These are phyloP conservation scores for Alliaria petiolata DNA, from an alignment of 345 rosid species.

Conservation along the genomic window DNA sequence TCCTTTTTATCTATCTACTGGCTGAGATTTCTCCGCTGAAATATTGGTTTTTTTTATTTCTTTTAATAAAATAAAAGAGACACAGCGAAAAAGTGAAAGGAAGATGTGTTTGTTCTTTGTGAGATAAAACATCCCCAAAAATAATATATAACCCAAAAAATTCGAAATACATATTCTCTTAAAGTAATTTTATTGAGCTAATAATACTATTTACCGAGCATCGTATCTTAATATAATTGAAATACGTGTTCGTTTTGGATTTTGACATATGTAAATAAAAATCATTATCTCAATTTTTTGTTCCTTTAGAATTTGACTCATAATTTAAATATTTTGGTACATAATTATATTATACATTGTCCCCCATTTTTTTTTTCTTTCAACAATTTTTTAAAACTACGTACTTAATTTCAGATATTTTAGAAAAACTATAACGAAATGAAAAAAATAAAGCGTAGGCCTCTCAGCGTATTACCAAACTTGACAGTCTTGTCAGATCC, in stretches of 20 bases:
- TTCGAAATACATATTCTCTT: no score
- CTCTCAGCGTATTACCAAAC: neutral
- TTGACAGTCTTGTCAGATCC: neutral
- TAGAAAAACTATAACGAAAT: neutral
- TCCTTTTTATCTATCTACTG: constrained; percentile 14
- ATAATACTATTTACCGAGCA: no score
- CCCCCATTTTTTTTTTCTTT: neutral
- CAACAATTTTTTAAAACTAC: neutral
- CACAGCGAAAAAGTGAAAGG: neutral
- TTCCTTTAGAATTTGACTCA: no score
- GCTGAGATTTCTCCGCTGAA: constrained; percentile 9
- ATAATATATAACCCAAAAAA: no score
- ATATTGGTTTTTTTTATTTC: neutral
- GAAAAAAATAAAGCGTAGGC: neutral
- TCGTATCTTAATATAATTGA: no score
- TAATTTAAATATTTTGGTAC: no score
- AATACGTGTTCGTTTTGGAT: no score
- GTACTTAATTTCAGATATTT: neutral
- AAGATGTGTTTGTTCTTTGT: neutral
- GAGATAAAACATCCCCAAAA: no score
- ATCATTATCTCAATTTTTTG: no score
- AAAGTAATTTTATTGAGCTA: no score
- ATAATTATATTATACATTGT: no score
- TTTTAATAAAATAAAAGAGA: neutral
- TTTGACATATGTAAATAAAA: no score